These are phyloP conservation scores for Marasmius oreades DNA, from an alignment of 1,284 basidiomycete genomes.

Conservation along the genomic window DNA sequence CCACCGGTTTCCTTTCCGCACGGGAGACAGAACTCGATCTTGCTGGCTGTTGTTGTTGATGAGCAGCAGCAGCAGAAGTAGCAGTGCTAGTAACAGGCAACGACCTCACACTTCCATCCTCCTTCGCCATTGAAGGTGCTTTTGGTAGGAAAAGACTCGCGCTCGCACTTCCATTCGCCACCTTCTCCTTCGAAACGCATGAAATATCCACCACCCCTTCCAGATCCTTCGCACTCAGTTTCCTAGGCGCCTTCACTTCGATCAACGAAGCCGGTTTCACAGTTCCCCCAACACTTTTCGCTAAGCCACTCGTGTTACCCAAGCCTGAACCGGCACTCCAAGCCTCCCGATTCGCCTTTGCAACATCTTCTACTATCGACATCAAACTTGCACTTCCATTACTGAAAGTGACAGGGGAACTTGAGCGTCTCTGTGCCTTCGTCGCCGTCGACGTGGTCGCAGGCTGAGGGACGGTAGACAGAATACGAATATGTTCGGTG, in stretches of 20 bases:
- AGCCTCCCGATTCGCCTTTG: constrained; percentile 36
- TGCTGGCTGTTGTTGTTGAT: not conserved
- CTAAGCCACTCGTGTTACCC: constrained; percentile 14
- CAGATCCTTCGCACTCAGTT: constrained; percentile 26
- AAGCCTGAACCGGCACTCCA: constrained; percentile 20
- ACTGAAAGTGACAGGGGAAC: constrained; percentile 4
- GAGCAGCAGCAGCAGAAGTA: not conserved
- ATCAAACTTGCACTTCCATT: constrained; percentile 45
- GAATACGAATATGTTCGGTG: not conserved
- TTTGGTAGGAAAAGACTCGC: not conserved
- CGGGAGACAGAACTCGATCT: not conserved
- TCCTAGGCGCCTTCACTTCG: constrained; percentile 28
- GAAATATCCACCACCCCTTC: constrained; percentile 15
- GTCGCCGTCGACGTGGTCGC: not conserved
- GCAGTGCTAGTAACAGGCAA: not conserved
- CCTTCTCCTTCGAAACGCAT: not conserved
- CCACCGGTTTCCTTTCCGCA: constrained; percentile 22
- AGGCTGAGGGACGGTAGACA: not conserved
- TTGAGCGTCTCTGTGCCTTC: constrained; percentile 9
- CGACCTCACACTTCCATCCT: not conserved
- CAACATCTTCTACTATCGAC: constrained; percentile 64
- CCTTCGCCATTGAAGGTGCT: not conserved
- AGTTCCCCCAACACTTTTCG: constrained; percentile 11
- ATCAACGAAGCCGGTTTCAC: constrained; percentile 5
- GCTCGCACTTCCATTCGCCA: not conserved